A percentile compares a stretch with the other conserved stretches of the same genome.
Evolutionary conservation across 2,329 filamentous ascomycete species (phyloP).

Genomic region (Curvularia spicifera): DNA sequence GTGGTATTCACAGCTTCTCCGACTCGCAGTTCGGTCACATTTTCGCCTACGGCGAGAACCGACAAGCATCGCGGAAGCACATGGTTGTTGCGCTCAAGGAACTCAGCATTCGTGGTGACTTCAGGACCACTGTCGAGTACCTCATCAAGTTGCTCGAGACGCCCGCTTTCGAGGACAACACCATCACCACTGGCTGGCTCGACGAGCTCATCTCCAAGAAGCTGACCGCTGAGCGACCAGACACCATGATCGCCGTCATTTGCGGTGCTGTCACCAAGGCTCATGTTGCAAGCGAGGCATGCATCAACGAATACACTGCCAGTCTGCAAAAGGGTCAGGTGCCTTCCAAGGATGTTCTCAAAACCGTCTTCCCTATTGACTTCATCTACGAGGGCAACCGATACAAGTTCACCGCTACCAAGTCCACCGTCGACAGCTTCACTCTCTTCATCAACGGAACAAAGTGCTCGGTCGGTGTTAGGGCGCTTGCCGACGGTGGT

Average conservation of each 20-base stretch:
- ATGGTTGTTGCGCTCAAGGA: slow-evolving; percentile 99
- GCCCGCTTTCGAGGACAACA: slow-evolving; percentile 97
- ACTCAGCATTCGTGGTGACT: slow-evolving; percentile 98
- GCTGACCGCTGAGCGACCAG: slow-evolving; percentile 92
- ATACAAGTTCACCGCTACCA: slow-evolving; percentile 97
- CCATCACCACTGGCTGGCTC: slow-evolving; percentile 97
- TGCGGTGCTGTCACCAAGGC: slow-evolving; percentile 95
- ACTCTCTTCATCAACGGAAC: slow-evolving; percentile 99
- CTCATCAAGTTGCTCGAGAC: slow-evolving; percentile 98
- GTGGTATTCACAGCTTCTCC: slow-evolving; percentile 98
- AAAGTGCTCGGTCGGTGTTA: slow-evolving; percentile 91
- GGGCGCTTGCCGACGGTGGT: slow-evolving; percentile 91
- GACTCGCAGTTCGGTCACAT: slow-evolving; percentile 99
- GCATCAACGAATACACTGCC: slow-evolving; percentile 83
- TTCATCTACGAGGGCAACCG: slow-evolving; percentile 98
- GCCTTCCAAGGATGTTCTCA: slow-evolving; percentile 92
- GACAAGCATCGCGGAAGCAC: slow-evolving; percentile 94
- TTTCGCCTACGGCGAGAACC: slow-evolving; percentile 98
- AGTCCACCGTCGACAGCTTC: slow-evolving; percentile 91
- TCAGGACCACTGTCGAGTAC: slow-evolving; percentile 97
- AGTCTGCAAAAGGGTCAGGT: slow-evolving; percentile 97
- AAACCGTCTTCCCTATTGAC: slow-evolving; percentile 96
- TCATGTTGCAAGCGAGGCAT: slow-evolving; percentile 89
- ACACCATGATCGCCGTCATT: slow-evolving; percentile 90
- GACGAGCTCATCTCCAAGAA: slow-evolving; percentile 99